Evolutionary conservation across 2,329 filamentous ascomycete species (phyloP), one percentile per base, ranked within the genome.

Genomic region (Fusarium algeriense): DNA sequence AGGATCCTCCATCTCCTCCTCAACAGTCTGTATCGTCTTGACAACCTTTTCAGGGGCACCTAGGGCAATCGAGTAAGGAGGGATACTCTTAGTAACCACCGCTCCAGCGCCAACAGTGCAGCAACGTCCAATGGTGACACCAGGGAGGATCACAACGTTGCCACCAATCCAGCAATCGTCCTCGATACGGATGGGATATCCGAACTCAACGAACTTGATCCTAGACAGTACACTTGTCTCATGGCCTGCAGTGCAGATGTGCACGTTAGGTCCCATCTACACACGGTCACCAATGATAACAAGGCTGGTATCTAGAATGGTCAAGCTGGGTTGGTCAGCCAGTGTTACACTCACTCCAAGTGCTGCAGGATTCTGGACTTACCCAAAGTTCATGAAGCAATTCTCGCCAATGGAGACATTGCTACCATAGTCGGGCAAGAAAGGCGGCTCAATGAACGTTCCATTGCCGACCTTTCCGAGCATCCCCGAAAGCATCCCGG

Each of bases 301-400:
- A 5, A 89, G 82, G 70, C 89, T 92, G n/a, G 90, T 93, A 77
- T 95, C 93, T 17, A 94, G 82, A 65, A 94, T 90, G 4, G 89
- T 88, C 60, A 86, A 77, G 64, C 84, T 85, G 19, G n/a, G 5
- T 0, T 7, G 2, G 5, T 58, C 19, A 65, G 54, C 9, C n/a
- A 17, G 3, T 1, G 7, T 44, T 13, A 0, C 2, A 8, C 4
- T 7, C 1, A 10, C 6, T 7, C 11, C 3, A 19, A 7, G 23
- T 34, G 2, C 13, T 19, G 15, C 8, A 12, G 7, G 20, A 7
- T 5, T 26, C 2, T 5, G 3, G 5, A 49, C 73, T 48, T 60
- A 81, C 80, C 80, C 80, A 60, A 82, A 82, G 67, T 90, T 90
- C 46, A 88, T 84, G 73, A 91, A 93, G 75, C 91, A 91, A n/a